Percentiles rank a stretch among this genome's conserved stretches.
Evolutionary conservation across 1,284 basidiomycete genomes (phyloP).

Genomic region (Trichosporon asahii): DNA sequence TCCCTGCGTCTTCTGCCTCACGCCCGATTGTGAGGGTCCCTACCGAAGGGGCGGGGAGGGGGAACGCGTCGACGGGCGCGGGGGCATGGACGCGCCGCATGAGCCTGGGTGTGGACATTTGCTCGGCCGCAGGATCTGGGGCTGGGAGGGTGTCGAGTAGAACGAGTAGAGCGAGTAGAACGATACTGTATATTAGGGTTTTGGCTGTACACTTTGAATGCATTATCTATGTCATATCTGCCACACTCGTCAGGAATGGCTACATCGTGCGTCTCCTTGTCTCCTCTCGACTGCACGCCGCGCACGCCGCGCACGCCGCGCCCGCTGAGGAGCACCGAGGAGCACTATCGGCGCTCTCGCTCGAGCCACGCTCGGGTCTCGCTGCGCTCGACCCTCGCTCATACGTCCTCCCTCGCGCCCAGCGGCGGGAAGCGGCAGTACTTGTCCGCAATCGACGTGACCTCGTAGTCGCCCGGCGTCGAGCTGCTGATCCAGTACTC

Average conservation of each 20-base stretch:
- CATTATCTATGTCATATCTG: conserved; percentile 1
- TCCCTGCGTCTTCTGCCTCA: conserved; percentile 44
- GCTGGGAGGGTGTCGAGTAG: conserved; percentile 33
- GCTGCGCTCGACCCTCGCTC: background rate
- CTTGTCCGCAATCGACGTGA: conserved; percentile 81
- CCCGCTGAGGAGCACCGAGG: too few relatives aligned
- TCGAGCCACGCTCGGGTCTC: background rate
- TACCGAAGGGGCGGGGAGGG: conserved; percentile 46
- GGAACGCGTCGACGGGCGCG: conserved; percentile 47
- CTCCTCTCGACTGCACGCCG: too few relatives aligned
- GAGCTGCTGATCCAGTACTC: conserved; percentile 85
- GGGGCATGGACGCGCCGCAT: conserved; percentile 44
- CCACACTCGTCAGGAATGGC: too few relatives aligned
- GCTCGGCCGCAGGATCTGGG: conserved; percentile 45
- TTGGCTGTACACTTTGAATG: background rate
- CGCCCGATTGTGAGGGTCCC: conserved; percentile 51
- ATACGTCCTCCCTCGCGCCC: conserved; percentile 17
- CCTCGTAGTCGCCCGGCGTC: conserved; percentile 67
- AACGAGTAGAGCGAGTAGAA: background rate
- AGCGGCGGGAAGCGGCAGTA: conserved; percentile 75
- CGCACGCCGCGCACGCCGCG: too few relatives aligned
- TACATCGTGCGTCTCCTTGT: too few relatives aligned
- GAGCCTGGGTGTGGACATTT: conserved; percentile 47
- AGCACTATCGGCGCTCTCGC: too few relatives aligned
- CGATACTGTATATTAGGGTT: background rate